A percentile compares a stretch with the other conserved stretches of the same genome.
These are phyloP conservation scores for Spencermartinsiella ligniputridi DNA, from an alignment of 1,139 yeast genomes.

Conservation along the genomic window DNA sequence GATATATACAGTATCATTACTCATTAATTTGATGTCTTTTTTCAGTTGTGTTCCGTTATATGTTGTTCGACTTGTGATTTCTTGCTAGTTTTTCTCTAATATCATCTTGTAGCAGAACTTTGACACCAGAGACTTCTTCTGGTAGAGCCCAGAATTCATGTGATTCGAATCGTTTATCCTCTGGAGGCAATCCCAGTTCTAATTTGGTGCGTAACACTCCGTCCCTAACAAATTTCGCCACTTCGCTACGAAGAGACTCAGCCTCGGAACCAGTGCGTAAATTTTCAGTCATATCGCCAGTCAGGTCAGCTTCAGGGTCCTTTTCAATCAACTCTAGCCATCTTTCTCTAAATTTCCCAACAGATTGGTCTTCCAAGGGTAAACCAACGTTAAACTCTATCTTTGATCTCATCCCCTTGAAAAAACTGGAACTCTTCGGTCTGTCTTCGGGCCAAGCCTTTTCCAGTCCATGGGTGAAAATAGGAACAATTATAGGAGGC, in stretches of 20 bases:
- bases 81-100: neutral
- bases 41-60: too few relatives aligned
- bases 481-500: slow-evolving; percentile 87
- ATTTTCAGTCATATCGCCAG: slow-evolving; percentile 53
- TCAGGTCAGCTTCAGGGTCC: slow-evolving; percentile 6
- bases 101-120: slow-evolving; percentile 2
- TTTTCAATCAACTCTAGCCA: slow-evolving; percentile 67
- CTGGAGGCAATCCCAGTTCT: slow-evolving; percentile 43
- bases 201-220: slow-evolving; percentile 59
- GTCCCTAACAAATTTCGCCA: slow-evolving; percentile 65
- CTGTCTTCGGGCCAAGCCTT: slow-evolving; percentile 71
- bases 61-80: too few relatives aligned
- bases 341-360: slow-evolving; percentile 55
- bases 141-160: slow-evolving; percentile 65
- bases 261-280: slow-evolving; percentile 63
- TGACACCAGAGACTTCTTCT: slow-evolving; percentile 8
- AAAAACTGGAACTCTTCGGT: slow-evolving; percentile 41
- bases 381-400: slow-evolving; percentile 70
- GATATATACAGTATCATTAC: slow-evolving; percentile 4
- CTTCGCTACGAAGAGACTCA: slow-evolving; percentile 55
- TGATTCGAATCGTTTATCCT: slow-evolving; percentile 50
- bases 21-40: neutral
- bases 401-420: slow-evolving; percentile 63
- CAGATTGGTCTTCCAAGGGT: slow-evolving; percentile 57
- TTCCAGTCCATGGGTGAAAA: slow-evolving; percentile 83